These are phyloP conservation scores for Flaveria bidentis DNA, from an alignment of 129 eudicot genomes.

Conservation along the genomic window DNA sequence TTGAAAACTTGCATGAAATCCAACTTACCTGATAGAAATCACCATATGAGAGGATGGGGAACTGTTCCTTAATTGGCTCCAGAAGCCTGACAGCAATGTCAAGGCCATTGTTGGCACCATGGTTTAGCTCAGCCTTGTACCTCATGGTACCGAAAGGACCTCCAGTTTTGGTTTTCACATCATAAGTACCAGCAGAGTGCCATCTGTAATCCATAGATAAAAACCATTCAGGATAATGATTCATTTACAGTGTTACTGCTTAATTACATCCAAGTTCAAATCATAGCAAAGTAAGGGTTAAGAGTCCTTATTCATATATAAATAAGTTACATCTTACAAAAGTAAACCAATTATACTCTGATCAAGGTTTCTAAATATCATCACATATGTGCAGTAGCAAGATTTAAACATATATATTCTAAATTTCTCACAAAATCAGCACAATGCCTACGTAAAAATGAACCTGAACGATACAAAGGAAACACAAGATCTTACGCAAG, in stretches of 20 bases:
- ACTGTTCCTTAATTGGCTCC: conserved; percentile 79
- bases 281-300: background rate
- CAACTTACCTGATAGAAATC: conserved; percentile 78
- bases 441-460: background rate
- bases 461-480: background rate
- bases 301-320: background rate
- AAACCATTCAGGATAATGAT: background rate
- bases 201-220: conserved; percentile 42
- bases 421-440: background rate
- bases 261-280: background rate
- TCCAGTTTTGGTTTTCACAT: conserved; percentile 67
- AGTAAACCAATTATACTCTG: background rate
- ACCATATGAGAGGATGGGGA: conserved; percentile 65
- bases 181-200: conserved; percentile 91
- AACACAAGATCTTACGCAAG: conserved; percentile 55
- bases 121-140: conserved; percentile 53
- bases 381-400: background rate
- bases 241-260: background rate
- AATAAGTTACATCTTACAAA: background rate
- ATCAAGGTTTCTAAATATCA: background rate
- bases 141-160: conserved; percentile 88
- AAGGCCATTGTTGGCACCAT: conserved; percentile 84
- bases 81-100: conserved; percentile 73
- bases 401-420: background rate
- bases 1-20: background rate